Conservation (phyloP, 73 alveolate genomes). For the Paramecium primaurelia region DNA sequence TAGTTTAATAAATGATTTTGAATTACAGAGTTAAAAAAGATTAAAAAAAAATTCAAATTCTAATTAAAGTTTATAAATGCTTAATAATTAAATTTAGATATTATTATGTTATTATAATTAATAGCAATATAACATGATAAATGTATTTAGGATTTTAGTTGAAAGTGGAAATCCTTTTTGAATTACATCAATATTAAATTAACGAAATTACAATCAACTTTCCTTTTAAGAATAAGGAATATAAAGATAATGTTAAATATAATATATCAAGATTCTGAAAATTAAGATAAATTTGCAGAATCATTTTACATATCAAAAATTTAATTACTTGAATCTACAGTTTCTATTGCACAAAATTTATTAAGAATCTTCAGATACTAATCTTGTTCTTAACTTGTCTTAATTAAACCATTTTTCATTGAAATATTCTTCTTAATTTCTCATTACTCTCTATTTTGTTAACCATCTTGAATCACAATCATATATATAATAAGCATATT, state of each 20-base stretch:
- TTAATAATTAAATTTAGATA: neutral
- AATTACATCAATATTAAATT: neutral
- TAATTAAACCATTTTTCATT: neutral
- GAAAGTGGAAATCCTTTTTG: neutral
- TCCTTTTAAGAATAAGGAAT: neutral
- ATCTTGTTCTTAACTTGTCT: neutral
- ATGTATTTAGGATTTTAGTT: neutral
- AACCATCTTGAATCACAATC: constrained; percentile 29
- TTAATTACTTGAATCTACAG: neutral
- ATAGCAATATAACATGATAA: neutral
- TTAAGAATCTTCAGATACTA: neutral
- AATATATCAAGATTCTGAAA: neutral
- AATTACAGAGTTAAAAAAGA: neutral
- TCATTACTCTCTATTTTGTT: neutral
- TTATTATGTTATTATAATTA: neutral
- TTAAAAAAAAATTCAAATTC: neutral
- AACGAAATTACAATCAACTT: neutral
- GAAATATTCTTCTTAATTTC: constrained; percentile 1
- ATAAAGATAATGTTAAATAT: neutral
- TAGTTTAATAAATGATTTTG: neutral
- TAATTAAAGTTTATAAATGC: neutral
- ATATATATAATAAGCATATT: neutral
- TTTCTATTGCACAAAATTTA: neutral
- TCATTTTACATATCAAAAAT: neutral
- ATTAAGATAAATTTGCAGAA: neutral